These are phyloP conservation scores for Penicillium antarcticum DNA, from an alignment of 495 filamentous ascomycete species.

Conservation along the genomic window DNA sequence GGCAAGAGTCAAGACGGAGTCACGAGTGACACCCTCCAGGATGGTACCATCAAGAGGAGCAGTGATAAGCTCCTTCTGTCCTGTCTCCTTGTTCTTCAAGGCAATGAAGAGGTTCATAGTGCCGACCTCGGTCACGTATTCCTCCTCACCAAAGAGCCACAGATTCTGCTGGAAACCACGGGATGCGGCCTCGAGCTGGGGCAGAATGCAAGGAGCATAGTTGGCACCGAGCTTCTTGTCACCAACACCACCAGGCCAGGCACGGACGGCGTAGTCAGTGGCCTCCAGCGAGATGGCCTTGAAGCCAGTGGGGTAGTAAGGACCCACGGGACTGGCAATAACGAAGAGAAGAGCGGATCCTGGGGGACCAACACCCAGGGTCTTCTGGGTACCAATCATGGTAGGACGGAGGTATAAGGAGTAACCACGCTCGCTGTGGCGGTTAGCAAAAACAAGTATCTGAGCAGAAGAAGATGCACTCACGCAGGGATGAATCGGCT, in stretches of 20 bases:
- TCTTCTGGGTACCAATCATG: conserved; percentile 93
- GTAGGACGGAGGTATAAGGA: conserved; percentile 93
- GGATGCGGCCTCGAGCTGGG: conserved; percentile 84
- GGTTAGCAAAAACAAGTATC: conserved; percentile 10
- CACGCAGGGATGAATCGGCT: conserved; percentile 80
- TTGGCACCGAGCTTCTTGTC: conserved; percentile 98
- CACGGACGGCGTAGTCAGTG: conserved; percentile 89
- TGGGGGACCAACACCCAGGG: conserved; percentile 85
- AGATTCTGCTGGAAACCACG: conserved; percentile 96
- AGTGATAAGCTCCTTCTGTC: conserved; percentile 85
- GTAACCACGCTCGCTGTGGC: conserved; percentile 65
- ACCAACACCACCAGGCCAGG: conserved; percentile 95
- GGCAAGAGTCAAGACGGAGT: conserved; percentile 80
- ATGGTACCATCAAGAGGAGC: conserved; percentile 97
- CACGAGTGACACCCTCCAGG: conserved; percentile 87
- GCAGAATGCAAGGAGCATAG: conserved; percentile 94
- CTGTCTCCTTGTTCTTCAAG: conserved; percentile 74
- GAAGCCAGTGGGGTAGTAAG: conserved; percentile 97
- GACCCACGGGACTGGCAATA: conserved; percentile 94
- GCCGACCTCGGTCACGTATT: conserved; percentile 92
- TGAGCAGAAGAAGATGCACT: conserved; percentile 15
- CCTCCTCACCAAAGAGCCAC: conserved; percentile 93
- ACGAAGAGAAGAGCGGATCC: conserved; percentile 88
- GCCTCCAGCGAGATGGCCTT: conserved; percentile 93
- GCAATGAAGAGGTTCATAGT: conserved; percentile 97